Evolutionary conservation across 495 filamentous ascomycete genomes (phyloP).

Genomic region (Annulohypoxylon maeteangense): DNA sequence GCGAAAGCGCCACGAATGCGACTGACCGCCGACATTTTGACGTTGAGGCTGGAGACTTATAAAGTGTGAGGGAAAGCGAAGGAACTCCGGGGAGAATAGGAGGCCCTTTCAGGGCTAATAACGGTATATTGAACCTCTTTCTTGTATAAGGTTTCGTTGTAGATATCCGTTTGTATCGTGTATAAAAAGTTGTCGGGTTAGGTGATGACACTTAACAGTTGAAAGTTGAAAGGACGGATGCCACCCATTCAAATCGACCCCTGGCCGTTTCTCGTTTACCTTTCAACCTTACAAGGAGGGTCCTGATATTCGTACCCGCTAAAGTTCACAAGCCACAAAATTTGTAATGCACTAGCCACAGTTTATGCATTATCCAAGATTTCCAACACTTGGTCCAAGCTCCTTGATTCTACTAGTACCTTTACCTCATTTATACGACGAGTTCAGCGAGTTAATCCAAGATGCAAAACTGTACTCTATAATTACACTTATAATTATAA

Average conservation of each 20-base stretch:
- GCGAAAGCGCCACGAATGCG: conserved; percentile 94
- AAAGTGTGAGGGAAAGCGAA: conserved; percentile 10
- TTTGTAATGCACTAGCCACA: neutral
- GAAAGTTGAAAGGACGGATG: conserved; percentile 34
- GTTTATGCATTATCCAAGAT: neutral
- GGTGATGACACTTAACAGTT: conserved; percentile 2
- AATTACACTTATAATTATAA: neutral
- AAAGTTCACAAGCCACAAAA: conserved; percentile 13
- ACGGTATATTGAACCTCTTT: conserved; percentile 29
- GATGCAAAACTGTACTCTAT: neutral
- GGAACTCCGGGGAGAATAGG: conserved; percentile 12
- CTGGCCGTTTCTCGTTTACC: conserved; percentile 11
- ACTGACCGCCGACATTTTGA: conserved; percentile 76
- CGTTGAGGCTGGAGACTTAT: neutral
- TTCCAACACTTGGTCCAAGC: neutral
- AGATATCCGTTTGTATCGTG: conserved; percentile 13
- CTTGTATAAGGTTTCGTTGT: neutral
- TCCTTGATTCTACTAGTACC: neutral
- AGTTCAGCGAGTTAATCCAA: neutral
- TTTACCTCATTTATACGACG: no score
- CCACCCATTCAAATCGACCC: conserved; percentile 27
- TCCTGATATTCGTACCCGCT: neutral
- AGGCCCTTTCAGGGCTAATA: conserved; percentile 45
- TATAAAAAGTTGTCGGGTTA: conserved; percentile 5
- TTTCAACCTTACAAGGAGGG: neutral